Evolutionary conservation across 2,329 filamentous ascomycete genomes (phyloP), one percentile per base, ranked within the genome.

Genomic region (Didymella arachidicola): DNA sequence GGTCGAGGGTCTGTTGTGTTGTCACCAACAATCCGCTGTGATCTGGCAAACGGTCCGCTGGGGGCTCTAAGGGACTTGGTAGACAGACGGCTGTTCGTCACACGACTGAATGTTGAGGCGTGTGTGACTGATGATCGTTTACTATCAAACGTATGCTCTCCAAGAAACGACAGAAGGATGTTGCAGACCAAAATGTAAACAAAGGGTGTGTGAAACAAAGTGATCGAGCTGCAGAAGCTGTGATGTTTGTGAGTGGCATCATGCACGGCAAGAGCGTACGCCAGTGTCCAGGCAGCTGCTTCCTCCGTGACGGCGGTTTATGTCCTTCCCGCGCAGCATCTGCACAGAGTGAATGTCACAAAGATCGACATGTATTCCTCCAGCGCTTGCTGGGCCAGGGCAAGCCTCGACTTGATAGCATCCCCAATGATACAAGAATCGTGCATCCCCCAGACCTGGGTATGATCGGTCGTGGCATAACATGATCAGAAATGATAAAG

Each of bases 151-250:
- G 34, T 29, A 59, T 54, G 39, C 36, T 42, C 27, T 36, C 25
- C 45, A 45, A 51, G 29, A 53, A 38, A 44, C 56, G 39, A 49
- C 55, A 22, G n/a, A 27, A 54, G 47, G 44, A 51, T 25, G 10
- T 46, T 54, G 50, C 18, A 41, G 45, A 51, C 32, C 56, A 53
- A 51, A 50, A 53, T 18, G 41, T 46, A 30, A 11, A 25, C 25
- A 25, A 51, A 51, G 32, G 29, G 38, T 53, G 42, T 30, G 18
- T 39, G 25, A 27, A 34, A 29, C 34, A 32, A 18, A 14, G 43
- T 42, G 26, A 42, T 18, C 16, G 29, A n/a, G 16, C 6, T 36
- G 16, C 16, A 7, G 32, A n/a, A 8, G 16, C 11, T 14, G 5
- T 14, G 4, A 4, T n/a, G 6, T 32, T 32, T 8, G 30, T 10